These are phyloP conservation scores for Eimeria necatrix DNA, from an alignment of 169 alveolate genomes.

Conservation along the genomic window DNA sequence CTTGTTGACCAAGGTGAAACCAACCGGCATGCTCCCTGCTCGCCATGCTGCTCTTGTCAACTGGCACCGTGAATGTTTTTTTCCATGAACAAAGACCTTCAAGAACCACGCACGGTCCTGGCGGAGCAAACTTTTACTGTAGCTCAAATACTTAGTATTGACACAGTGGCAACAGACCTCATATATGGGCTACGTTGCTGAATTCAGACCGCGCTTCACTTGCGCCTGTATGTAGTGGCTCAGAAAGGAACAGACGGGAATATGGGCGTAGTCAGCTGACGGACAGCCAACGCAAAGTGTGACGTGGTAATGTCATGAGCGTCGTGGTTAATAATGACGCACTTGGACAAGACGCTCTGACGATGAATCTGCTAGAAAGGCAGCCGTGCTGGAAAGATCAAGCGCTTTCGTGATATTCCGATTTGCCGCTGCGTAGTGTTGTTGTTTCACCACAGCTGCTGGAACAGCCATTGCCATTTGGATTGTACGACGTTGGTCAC, in stretches of 20 bases:
- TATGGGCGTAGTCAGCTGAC: not conserved
- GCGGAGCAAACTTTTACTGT: constrained; percentile 53
- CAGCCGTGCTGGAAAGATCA: constrained; percentile 66
- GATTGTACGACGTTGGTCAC: not conserved
- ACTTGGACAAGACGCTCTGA: constrained; percentile 79
- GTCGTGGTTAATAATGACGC: constrained; percentile 16
- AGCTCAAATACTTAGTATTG: not conserved
- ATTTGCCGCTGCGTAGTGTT: constrained; percentile 70
- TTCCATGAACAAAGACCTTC: constrained; percentile 80
- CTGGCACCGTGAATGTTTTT: constrained; percentile 74
- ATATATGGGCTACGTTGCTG: not conserved
- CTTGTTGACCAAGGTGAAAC: constrained; percentile 79
- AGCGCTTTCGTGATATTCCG: constrained; percentile 76
- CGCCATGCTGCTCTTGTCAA: constrained; percentile 81
- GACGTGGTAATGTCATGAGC: not conserved
- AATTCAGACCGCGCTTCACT: not conserved
- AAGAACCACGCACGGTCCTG: constrained; percentile 76
- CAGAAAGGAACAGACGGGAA: not conserved
- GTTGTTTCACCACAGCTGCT: constrained; percentile 79
- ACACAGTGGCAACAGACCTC: constrained; percentile 29
- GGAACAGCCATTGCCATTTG: constrained; percentile 61
- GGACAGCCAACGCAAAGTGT: not conserved
- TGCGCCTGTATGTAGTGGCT: not conserved
- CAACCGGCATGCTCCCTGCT: constrained; percentile 73
- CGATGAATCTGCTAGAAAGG: constrained; percentile 71